Percentiles rank a stretch among this genome's conserved stretches.
Conservation (phyloP, 257 asterid species). For the Solanum corneliomulleri region DNA sequence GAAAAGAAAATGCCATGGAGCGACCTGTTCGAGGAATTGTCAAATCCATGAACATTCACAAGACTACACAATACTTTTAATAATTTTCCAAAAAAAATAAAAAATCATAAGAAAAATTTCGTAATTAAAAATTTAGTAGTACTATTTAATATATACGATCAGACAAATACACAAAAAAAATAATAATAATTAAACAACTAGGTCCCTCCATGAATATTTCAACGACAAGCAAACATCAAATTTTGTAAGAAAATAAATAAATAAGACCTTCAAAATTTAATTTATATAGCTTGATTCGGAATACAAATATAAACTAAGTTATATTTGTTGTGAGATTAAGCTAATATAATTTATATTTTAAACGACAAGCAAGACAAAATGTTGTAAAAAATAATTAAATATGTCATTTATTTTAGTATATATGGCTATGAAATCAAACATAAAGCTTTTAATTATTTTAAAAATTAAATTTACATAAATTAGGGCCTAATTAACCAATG, state of each 20-base stretch:
- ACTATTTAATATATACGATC: not conserved
- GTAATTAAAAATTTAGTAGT: not conserved
- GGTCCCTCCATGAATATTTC: not conserved
- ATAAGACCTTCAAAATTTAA: not conserved
- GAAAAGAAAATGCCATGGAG: not conserved
- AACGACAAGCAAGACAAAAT: not conserved
- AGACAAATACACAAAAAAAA: not conserved
- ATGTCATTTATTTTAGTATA: not conserved
- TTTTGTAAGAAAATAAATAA: not conserved
- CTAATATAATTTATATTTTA: not conserved
- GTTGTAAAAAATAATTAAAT: too few species aligned
- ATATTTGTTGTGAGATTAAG: not conserved
- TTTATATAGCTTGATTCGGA: not conserved
- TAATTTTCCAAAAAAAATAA: not conserved
- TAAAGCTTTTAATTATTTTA: not conserved
- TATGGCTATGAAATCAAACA: not conserved
- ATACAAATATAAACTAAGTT: not conserved
- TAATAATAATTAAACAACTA: not conserved
- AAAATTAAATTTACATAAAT: not conserved
- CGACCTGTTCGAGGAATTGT: slow-evolving; percentile 4
- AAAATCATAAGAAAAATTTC: not conserved
- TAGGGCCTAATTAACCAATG: not conserved
- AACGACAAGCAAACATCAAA: not conserved
- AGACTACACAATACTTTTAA: not conserved
- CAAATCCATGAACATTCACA: not conserved